Base-by-base conservation (phyloP, 192 early-diverging fungal genomes). In the Pilaira anomala region DNA sequence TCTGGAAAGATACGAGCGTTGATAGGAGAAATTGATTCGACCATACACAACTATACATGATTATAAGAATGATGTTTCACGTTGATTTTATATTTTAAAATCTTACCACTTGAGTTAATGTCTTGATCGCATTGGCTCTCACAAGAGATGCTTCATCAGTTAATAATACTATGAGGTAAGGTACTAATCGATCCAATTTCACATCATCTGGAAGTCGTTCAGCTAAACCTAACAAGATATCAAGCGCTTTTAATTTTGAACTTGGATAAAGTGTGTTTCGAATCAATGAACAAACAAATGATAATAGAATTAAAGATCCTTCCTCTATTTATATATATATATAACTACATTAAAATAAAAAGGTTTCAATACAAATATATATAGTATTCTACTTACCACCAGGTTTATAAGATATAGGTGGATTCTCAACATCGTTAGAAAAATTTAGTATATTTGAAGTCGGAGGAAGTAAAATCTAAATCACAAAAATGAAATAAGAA, bases 1-100 rank as follows among this genome's bases (percentile, higher is more conserved):
- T 96, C 96, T 28, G 88, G 89, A 58, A 96, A 98, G 11, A 98
- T 87, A 14, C 85, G 87, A 36, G 87, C 89, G 69, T 96, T 92
- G 41, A 85, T 83, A 0, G 91, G 82, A 28, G 92, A 87, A 18
- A 96, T 79, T 1, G 79, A 83, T 28, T 89, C 83, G 25, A 96
- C 83, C 51, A 83, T 86, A n/a, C 79, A 74, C 18, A 97, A 60
- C 90, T 91, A 69, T 0, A 7, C n/a, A n/a, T n/a, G n/a, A n/a
- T n/a, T n/a, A n/a, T n/a, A n/a, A n/a, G n/a, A 9, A 51, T 26
- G 39, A 2, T 40, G 2, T 4, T 25, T 5, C 36, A 11, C 29
- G 3, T 7, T 19, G n/a, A n/a, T n/a, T 22, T 57, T 19, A n/a
- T 25, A 22, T 19, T 2, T 6, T 8, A 63, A n/a, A n/a, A n/a